Base-by-base conservation (phyloP, 352 stramenopile species). In the Phytophthora chlamydospora region DNA sequence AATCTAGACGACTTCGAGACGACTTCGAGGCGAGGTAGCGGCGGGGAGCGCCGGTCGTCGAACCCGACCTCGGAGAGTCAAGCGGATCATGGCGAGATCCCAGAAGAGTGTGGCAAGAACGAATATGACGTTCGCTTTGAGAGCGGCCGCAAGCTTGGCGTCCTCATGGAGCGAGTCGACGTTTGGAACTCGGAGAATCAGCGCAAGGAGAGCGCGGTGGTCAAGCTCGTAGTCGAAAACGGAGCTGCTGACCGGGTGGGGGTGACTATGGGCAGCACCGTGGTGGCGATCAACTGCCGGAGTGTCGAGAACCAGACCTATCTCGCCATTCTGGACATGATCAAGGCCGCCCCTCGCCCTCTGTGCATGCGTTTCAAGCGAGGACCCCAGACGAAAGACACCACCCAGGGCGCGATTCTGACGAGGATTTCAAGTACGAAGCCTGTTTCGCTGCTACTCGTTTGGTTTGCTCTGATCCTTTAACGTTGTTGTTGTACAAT, bases 121-220 rank as follows among this genome's bases (percentile, higher is more conserved):
- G 85, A 94, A 62, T 92, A 91, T 49, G 83, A 94, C 40, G 81
- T 90, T 49, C 80, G 70, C 11, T 94, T 94, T 41, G 85, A 92
- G 56, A 83, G 60, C 33, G 85, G 85, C 9, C 73, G 76, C 11
- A 94, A 94, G 58, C 71, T 92, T 12, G 83, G 85, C n/a, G 85
- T 94, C 36, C 66, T 94, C 24, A 91, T 92, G 83, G 85, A 94
- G 57, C 77, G 83, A 29, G 80, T 92, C 3, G 83, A 92, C 47
- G 66, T 87, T 24, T 94, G 74, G 68, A 82, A 70, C 14, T 52
- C 73, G 12, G 73, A 86, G 3, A 79, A 90, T 33, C 69, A 75
- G 10, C 76, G 79, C 8, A 76, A 81, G 16, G 82, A 93, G 51
- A 73, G 81, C 33, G 84, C 84, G 0, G 80, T 93, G 27, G 84